phyloP scores from a whole-genome alignment of 1,139 yeast genomes.

The Diutina scorzettiae region DNA sequence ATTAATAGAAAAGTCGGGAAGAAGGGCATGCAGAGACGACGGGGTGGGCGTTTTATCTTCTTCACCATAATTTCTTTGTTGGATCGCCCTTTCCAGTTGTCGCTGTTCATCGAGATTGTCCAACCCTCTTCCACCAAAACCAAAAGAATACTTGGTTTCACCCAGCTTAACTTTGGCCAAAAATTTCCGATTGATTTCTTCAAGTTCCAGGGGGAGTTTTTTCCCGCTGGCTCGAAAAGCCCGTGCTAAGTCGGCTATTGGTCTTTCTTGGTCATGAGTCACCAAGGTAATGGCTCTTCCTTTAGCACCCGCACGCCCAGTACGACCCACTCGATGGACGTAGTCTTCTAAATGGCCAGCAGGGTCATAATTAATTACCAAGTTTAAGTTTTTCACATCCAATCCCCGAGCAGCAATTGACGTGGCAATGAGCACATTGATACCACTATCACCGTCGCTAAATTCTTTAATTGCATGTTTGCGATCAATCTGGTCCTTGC shows the following conservation, averaged over 20 bases:
- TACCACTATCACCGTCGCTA: slow-evolving; percentile 37
- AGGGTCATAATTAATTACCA: slow-evolving; percentile 81
- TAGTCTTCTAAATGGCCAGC: slow-evolving; percentile 93
- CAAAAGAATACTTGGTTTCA: slow-evolving; percentile 53
- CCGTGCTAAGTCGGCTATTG: slow-evolving; percentile 60
- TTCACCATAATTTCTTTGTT: slow-evolving; percentile 28
- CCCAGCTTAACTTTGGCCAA: slow-evolving; percentile 56
- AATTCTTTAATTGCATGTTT: slow-evolving; percentile 66
- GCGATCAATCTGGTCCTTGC: slow-evolving; percentile 80
- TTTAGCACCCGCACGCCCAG: slow-evolving; percentile 79
- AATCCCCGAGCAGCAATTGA: slow-evolving; percentile 92
- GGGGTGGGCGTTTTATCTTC: slow-evolving; percentile 7
- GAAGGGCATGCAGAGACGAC: slow-evolving; percentile 7
- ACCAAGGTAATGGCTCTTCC: slow-evolving; percentile 79
- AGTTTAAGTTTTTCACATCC: slow-evolving; percentile 71
- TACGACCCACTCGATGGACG: slow-evolving; percentile 92
- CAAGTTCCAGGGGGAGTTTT: not conserved
- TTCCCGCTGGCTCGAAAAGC: slow-evolving; percentile 30
- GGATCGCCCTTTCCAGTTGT: slow-evolving; percentile 40
- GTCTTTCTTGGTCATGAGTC: slow-evolving; percentile 49
- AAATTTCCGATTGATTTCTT: slow-evolving; percentile 23
- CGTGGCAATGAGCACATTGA: slow-evolving; percentile 69
- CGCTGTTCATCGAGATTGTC: slow-evolving; percentile 67
- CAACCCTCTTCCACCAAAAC: slow-evolving; percentile 91
- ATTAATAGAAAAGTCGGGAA: slow-evolving; percentile 37